Evolutionary conservation across 1,139 yeast species (phyloP), one percentile per base, ranked within the genome.

Genomic region (Suhomyces panamericanus): DNA sequence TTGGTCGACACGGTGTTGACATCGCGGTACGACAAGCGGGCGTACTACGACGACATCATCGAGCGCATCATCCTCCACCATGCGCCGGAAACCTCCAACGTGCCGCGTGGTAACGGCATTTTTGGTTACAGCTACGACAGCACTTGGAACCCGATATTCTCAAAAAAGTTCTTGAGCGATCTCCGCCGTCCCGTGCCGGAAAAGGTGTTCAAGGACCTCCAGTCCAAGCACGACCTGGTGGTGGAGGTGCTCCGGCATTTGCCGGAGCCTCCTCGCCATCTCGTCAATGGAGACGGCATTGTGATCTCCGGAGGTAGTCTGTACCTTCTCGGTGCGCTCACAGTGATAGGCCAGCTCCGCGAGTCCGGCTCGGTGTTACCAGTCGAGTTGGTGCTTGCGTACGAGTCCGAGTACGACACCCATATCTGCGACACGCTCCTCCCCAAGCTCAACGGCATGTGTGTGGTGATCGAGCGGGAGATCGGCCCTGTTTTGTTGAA

Each of bases 401-500:
- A 47, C 26, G 42, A 48, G 15, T 40, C 44, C n/a, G 63, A 59
- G 34, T 56, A 58, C 33, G 61, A 59, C 42, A 49, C 47, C 20
- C 42, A 52, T 29, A 49, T 58, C 31, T 59, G 63, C 39, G 52
- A 52, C 17, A 41, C 39, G 26, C 43, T 55, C 27, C 43, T 57
- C 16, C 61, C 60, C 0, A 41, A 34, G n/a, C 47, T 56, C 35
- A 52, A 57, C 35, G 60, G 57, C n/a, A 51, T 47, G 32, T 60
- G 64, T 47, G 37, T 56, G 42, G 32, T 80, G 68, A 55, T 60
- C 70, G 48, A 69, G 67, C 49, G 66, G 60, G 30, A 70, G 68
- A 38, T 60, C 73, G 52, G 81, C 67, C 39, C 48, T 37, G 42
- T 54, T 26, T 41, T 49, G 24, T 39, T 50, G 39, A 52, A 47